Evolutionary conservation across 1,284 basidiomycete genomes (phyloP).

Genomic region (Sanguinoderma infundibulare): DNA sequence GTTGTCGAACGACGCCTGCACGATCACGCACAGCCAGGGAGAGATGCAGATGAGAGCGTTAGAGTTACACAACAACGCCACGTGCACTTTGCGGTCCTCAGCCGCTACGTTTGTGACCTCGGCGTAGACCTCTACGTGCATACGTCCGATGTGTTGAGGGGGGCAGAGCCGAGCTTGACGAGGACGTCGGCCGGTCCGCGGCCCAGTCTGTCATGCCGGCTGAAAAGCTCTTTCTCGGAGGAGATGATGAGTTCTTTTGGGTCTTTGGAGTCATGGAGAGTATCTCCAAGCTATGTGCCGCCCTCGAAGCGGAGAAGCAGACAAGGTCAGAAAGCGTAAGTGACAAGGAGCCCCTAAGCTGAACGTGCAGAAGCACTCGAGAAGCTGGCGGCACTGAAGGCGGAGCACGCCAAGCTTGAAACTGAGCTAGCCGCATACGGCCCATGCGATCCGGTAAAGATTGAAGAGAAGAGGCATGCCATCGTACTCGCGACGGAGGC

Average conservation of each 20-base stretch:
- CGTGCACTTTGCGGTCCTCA: slow-evolving; percentile 53
- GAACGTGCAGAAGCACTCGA: slow-evolving; percentile 55
- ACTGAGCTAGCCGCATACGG: slow-evolving; percentile 77
- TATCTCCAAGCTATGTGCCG: slow-evolving; percentile 28
- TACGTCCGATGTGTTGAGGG: slow-evolving; percentile 36
- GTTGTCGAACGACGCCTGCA: neutral
- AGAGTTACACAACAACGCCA: no score
- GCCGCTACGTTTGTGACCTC: slow-evolving; percentile 43
- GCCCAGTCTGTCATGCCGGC: neutral
- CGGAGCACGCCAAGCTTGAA: slow-evolving; percentile 61
- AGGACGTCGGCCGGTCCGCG: neutral
- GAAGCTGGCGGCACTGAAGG: slow-evolving; percentile 53
- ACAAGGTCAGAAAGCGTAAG: slow-evolving; percentile 71
- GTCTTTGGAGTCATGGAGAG: no score
- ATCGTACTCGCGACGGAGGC: slow-evolving; percentile 79
- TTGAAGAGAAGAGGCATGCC: slow-evolving; percentile 76
- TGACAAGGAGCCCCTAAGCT: slow-evolving; percentile 47
- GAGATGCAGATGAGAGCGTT: no score
- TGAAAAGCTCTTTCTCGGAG: neutral
- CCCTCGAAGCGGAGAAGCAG: slow-evolving; percentile 55
- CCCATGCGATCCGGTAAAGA: slow-evolving; percentile 80
- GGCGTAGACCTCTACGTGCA: slow-evolving; percentile 44
- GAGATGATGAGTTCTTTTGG: slow-evolving; percentile 2
- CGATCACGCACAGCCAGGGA: neutral
- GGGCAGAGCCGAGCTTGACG: neutral